Base-by-base conservation (phyloP, 2,329 filamentous ascomycete species). In the Penicillium sp. region DNA sequence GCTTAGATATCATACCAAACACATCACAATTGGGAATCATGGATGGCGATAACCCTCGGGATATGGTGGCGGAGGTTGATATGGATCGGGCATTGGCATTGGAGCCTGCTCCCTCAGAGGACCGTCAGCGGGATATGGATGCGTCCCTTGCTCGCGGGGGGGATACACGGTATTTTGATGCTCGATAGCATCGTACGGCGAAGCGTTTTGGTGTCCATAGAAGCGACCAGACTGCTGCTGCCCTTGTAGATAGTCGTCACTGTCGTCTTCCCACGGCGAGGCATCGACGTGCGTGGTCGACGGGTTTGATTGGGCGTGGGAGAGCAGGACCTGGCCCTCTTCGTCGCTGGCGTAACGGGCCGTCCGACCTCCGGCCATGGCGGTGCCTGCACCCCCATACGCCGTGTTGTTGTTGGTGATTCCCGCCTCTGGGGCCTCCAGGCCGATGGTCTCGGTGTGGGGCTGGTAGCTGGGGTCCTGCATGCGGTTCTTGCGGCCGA, bases 401-500 rank as follows among this genome's bases (percentile, higher is more conserved):
- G 68, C 67, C 2, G 73, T 76, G 7, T 59, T 62, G 17, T 64
- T 59, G 3, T 55, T 57, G 3, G 56, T 57, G 17, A 56, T 28
- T 10, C 58, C 64, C 11, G 54, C 34, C 39, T 59, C 60, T 7
- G 70, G 51, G 14, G 63, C 56, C 34, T 72, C 67, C 22, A 76
- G 67, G 8, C 68, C 69, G 38, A 76, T 71, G 14, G 69, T 65
- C 39, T 71, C 69, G 31, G 58, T 55, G 31, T 67, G 67, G 28
- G 60, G 64, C 54, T 69, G 71, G 57, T 80, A 80, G 62, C 78
- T 80, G 20, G 73, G 64, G 55, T 80, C 78, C 42, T 71, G 57
- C 50, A 70, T 74, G 48, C 79, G 72, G 58, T 66, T 74, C 72
- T 86, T 88, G 55, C 86, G 83, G 43, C 91, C 91, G 15, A 91